phyloP scores from a whole-genome alignment of 768 basidiomycete genomes.

The Mycena maculata region DNA sequence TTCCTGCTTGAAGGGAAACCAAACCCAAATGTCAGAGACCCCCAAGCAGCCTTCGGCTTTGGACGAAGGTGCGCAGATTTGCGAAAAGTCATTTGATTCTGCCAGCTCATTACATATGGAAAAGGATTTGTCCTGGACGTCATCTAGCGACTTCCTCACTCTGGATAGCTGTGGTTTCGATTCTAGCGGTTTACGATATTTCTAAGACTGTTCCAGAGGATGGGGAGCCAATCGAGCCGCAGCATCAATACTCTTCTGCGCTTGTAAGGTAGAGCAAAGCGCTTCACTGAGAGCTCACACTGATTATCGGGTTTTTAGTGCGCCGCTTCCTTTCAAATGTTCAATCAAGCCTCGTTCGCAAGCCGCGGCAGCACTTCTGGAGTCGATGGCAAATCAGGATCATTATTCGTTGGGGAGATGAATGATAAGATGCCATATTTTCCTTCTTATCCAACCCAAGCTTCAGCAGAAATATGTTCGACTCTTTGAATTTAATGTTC shows the following conservation, averaged over 20 bases:
- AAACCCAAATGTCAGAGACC: neutral
- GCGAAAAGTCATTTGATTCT: neutral
- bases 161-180: conserved; percentile 43
- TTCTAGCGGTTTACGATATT: conserved; percentile 46
- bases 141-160: conserved; percentile 43
- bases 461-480: too few species aligned
- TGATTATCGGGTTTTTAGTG: conserved; percentile 39
- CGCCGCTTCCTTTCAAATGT: conserved; percentile 30
- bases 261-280: neutral
- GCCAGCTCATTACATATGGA: neutral
- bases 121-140: conserved; percentile 46
- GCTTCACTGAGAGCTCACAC: neutral
- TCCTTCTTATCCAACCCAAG: too few species aligned
- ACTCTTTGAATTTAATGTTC: too few species aligned
- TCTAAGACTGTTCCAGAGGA: conserved; percentile 39
- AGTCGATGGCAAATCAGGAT: too few species aligned
- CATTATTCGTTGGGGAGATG: too few species aligned
- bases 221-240: conserved; percentile 41
- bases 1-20: neutral
- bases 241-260: neutral
- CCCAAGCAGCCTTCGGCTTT: neutral
- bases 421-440: too few species aligned
- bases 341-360: conserved; percentile 32
- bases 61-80: neutral
- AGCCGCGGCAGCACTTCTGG: neutral